A percentile compares a stretch with the other conserved stretches of the same genome.
These are phyloP conservation scores for Neocatenulostroma microsporum DNA, from an alignment of 2,329 filamentous ascomycete genomes.

Conservation along the genomic window DNA sequence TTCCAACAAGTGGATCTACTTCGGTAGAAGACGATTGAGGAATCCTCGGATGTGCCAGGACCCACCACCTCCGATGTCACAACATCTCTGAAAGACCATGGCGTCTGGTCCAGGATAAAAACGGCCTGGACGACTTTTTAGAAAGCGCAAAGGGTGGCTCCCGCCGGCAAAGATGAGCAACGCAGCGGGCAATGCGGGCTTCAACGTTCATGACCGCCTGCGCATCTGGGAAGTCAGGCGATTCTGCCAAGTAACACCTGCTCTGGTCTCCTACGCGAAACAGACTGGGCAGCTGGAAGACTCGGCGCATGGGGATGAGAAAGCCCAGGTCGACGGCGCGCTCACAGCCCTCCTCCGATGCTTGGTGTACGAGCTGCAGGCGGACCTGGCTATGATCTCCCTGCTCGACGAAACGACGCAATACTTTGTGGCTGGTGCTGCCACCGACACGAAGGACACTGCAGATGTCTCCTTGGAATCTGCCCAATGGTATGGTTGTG, in stretches of 20 bases:
- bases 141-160: too few species aligned
- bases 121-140: too few species aligned
- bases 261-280: background rate
- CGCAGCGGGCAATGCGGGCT: too few species aligned
- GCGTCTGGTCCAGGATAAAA: too few species aligned
- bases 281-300: background rate
- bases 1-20: too few species aligned
- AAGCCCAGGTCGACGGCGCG: slow-evolving; percentile 3
- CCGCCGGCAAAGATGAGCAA: too few species aligned
- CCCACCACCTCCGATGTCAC: too few species aligned
- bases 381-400: slow-evolving; percentile 6
- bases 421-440: slow-evolving; percentile 7
- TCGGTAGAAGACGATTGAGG: too few species aligned
- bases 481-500: slow-evolving; percentile 10
- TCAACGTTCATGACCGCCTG: slow-evolving; percentile 3
- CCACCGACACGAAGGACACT: background rate
- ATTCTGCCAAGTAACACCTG: slow-evolving; percentile 6
- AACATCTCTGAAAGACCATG: too few species aligned
- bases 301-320: background rate
- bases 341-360: slow-evolving; percentile 7
- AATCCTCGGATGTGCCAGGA: too few species aligned
- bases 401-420: slow-evolving; percentile 10
- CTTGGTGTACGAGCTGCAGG: slow-evolving; percentile 7
- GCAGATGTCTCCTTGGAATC: background rate
- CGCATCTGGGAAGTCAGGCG: slow-evolving; percentile 5